Base-by-base conservation (phyloP, 352 stramenopile genomes). In the Phytophthora pseudosyringae region DNA sequence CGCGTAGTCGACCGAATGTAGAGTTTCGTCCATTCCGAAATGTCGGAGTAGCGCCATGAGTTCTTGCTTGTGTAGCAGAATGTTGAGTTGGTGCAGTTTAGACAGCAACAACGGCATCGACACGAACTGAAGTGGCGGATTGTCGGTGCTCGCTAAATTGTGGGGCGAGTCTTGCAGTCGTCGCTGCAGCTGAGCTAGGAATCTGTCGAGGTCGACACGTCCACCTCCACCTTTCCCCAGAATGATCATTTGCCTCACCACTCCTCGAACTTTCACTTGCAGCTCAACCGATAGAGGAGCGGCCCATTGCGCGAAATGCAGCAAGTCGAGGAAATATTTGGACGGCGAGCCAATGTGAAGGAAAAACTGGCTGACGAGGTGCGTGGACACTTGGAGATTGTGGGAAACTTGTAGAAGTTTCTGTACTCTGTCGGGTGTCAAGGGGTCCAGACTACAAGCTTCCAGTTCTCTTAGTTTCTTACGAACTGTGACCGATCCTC, bases 341-440 rank as follows among this genome's bases (percentile, higher is more conserved):
- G 75, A 83, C 0, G 49, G 10, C 0, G 75, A 70, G 0, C 80
- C 80, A 12, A 87, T 75, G 21, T 83, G 69, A 15, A 76, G 38
- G 49, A 87, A 89, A 51, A 87, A 89, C 44, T 87, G 80, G 6
- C 70, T 62, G 47, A 87, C 49, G 1, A 87, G 65, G 11, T 86
- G 68, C 1, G 52, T 80, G 2, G 76, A 87, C 0, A 71, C 75
- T 5, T 80, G 48, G 3, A 89, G 21, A 9, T 52, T 51, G 53
- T 83, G 65, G 3, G 56, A 18, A 26, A 38, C 50, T 8, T 74
- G 62, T 8, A 89, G 60, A 0, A 71, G 52, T 10, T 74, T 55
- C 36, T 89, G 76, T 15, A 89, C 71, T 31, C 28, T 64, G 0
- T 59, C 33, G 0, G 73, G 68, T 1, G 78, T 83, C 32, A 89